These are phyloP conservation scores for Chlamydomonas sp. DNA, from an alignment of 139 green algal genomes.

Conservation along the genomic window DNA sequence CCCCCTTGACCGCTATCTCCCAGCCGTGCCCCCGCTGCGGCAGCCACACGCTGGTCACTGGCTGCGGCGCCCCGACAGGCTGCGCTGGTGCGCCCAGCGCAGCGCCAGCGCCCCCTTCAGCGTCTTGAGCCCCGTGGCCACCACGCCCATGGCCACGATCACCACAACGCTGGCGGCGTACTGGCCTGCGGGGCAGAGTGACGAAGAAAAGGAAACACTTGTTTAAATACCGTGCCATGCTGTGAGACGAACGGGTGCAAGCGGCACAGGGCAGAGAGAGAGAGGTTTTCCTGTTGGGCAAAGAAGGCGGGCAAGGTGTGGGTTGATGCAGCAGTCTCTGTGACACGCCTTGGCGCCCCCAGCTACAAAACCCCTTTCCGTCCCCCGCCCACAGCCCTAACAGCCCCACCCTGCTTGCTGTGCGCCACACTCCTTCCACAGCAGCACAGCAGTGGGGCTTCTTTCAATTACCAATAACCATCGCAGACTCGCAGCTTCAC, in stretches of 20 bases:
- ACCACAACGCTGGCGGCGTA: conserved; percentile 36
- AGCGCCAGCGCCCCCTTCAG: conserved; percentile 23
- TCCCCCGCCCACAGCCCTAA: too few species aligned
- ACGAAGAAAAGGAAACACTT: background rate
- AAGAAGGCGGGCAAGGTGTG: too few species aligned
- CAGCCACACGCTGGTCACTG: conserved; percentile 10
- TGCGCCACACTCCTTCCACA: too few species aligned
- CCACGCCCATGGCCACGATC: conserved; percentile 34
- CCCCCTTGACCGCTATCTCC: conserved; percentile 25
- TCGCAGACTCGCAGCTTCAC: too few species aligned
- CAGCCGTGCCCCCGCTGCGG: background rate
- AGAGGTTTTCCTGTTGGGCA: background rate
- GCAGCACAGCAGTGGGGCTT: too few species aligned
- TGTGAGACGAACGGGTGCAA: background rate
- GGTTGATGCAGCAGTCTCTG: too few species aligned
- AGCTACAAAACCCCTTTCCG: too few species aligned
- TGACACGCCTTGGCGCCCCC: too few species aligned
- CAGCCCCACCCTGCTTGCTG: too few species aligned
- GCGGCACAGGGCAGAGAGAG: background rate
- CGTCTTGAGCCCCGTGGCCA: conserved; percentile 31
- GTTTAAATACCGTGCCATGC: background rate
- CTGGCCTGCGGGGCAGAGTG: background rate
- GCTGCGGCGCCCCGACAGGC: background rate
- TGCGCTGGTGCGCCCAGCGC: conserved; percentile 24
- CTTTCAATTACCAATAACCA: too few species aligned